phyloP scores from a whole-genome alignment of 495 filamentous ascomycete genomes.

The Daldinia concentrica region DNA sequence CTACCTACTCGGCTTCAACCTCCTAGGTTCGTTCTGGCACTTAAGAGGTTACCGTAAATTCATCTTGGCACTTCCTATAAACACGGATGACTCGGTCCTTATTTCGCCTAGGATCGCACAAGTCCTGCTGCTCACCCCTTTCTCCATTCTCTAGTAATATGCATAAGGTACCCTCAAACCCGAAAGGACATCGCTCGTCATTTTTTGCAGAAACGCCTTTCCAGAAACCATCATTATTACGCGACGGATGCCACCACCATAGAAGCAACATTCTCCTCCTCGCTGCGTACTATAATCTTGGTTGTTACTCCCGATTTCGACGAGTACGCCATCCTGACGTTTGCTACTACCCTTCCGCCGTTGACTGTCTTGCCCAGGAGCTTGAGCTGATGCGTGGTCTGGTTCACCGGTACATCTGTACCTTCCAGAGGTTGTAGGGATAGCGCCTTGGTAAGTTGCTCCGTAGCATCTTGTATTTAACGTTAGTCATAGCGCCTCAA shows the following conservation, averaged over 20 bases:
- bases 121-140: constrained; percentile 17
- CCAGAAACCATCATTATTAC: constrained; percentile 59
- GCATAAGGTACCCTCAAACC: constrained; percentile 40
- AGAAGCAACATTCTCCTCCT: constrained; percentile 90
- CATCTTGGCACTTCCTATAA: constrained; percentile 20
- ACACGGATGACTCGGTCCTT: constrained; percentile 11
- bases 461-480: constrained; percentile 80
- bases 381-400: constrained; percentile 92
- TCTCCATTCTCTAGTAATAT: constrained; percentile 34
- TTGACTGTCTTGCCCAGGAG: constrained; percentile 94
- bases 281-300: constrained; percentile 88
- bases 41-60: constrained; percentile 8
- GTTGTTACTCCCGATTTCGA: constrained; percentile 92
- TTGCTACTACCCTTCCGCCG: constrained; percentile 87
- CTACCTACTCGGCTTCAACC: constrained; percentile 7
- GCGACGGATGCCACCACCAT: constrained; percentile 85
- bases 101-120: not conserved
- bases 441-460: constrained; percentile 84
- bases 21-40: constrained; percentile 6
- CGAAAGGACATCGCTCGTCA: constrained; percentile 45
- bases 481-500: constrained; percentile 49
- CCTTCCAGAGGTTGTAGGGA: constrained; percentile 95
- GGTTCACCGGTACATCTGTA: constrained; percentile 85
- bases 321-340: constrained; percentile 92
- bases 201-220: constrained; percentile 47